Evolutionary conservation across 2,329 filamentous ascomycete species (phyloP), one percentile per base, ranked within the genome.

Genomic region (Microcyclosporella mali): DNA sequence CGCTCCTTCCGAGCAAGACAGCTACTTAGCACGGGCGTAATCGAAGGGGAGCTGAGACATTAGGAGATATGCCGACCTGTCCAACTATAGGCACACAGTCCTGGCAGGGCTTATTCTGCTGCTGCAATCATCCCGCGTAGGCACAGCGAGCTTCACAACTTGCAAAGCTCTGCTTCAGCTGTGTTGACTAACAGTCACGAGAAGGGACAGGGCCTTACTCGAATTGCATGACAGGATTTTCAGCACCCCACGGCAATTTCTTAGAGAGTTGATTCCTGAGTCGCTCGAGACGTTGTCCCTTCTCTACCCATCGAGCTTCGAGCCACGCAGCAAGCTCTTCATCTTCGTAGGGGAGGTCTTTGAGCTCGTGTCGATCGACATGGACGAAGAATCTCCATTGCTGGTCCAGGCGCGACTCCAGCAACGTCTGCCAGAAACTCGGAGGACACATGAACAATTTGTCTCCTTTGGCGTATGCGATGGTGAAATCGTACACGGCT

Each of bases 401-500:
- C 11, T 48, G 43, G 15, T 44, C 47, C n/a, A 66, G 30, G 4
- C 54, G 32, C 1, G 57, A 52, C 6, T 45, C 40, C 3, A 50
- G 49, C 10, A 67, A 16, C 2, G 58, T 63, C 41, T 63, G 49
- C 43, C 46, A 47, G 44, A 66, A 66, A 1, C 51, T 48, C 0
- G 63, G 64, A 16, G 63, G 55, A 0, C 36, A 19, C 47, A 64
- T 62, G 45, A 65, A 65, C 4, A 31, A n/a, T 9, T 42, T 36
- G 11, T 35, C 37, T 9, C 45, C 41, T 17, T 57, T 48, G 4
- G 62, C 60, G 37, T 66, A 67, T 4, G 63, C 63, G n/a, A 67
- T 51, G 1, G 63, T 66, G n/a, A 66, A 43, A 37, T 67, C 64
- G 54, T 65, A 65, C 3, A 67, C 63, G 3, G 62, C 61, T 36